Conservation (phyloP, 176 grass and related monocot genomes). For the Aegilops bicornis region DNA sequence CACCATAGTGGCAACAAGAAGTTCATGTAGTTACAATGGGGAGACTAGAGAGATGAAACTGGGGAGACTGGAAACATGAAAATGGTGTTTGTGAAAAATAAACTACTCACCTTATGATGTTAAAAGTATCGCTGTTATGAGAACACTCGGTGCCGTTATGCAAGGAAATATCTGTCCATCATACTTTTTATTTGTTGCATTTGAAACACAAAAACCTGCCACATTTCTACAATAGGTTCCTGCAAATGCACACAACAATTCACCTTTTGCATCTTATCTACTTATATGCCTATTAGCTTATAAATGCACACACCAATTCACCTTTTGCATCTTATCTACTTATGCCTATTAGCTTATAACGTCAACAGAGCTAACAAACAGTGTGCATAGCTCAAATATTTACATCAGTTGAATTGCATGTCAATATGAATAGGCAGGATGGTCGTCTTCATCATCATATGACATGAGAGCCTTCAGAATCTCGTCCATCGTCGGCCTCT, state of each 20-base stretch:
- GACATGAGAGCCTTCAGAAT: constrained; percentile 51
- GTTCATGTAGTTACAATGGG: not conserved
- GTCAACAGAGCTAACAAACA: not conserved
- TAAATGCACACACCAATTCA: not conserved
- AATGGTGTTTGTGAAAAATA: not conserved
- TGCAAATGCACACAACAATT: not conserved
- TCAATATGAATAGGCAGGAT: constrained; percentile 58
- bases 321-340: not conserved
- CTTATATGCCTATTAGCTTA: not conserved
- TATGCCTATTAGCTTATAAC: not conserved
- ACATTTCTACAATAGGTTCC: constrained; percentile 8
- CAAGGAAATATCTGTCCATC: not conserved
- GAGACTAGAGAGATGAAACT: too few relatives aligned
- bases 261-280: not conserved
- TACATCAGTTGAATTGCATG: constrained; percentile 6
- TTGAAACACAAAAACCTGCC: not conserved
- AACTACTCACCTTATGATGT: not conserved
- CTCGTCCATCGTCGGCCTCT: constrained; percentile 64
- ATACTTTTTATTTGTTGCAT: not conserved
- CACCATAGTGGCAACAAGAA: not conserved
- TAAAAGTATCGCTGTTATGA: not conserved
- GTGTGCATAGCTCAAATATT: not conserved
- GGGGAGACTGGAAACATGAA: not conserved
- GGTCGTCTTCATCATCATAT: constrained; percentile 42
- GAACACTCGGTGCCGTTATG: not conserved